phyloP scores from a whole-genome alignment of 768 basidiomycete genomes.

The Pisolithus microcarpus region DNA sequence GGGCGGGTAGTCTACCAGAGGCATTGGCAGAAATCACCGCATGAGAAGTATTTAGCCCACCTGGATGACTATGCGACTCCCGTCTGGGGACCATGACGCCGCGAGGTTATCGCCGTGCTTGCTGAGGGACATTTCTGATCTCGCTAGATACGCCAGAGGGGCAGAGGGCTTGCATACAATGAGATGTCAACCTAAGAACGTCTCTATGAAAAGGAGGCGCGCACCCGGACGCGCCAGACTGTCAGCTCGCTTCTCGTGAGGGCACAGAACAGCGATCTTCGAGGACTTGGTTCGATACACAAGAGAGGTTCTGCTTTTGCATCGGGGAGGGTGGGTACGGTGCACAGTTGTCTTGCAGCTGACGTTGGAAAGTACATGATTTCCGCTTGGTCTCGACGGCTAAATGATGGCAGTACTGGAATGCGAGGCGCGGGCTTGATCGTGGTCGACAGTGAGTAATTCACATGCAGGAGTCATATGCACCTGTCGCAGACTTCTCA shows the following conservation, averaged over 20 bases:
- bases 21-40: slow-evolving; percentile 1
- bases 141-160: slow-evolving; percentile 63
- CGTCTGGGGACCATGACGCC: slow-evolving; percentile 80
- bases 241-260: slow-evolving; percentile 65
- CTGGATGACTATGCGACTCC: slow-evolving; percentile 70
- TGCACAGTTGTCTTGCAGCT: slow-evolving; percentile 65
- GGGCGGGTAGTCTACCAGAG: slow-evolving; percentile 65
- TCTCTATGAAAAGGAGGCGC: slow-evolving; percentile 18
- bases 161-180: slow-evolving; percentile 51
- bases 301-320: slow-evolving; percentile 52
- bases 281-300: slow-evolving; percentile 54
- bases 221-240: slow-evolving; percentile 77
- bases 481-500: too few species aligned
- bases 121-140: slow-evolving; percentile 67
- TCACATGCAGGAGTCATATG: too few species aligned
- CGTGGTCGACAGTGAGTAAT: too few species aligned
- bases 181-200: neutral
- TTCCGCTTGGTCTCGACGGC: neutral
- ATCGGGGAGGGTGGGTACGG: slow-evolving; percentile 62
- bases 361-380: slow-evolving; percentile 86
- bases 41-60: slow-evolving; percentile 34
- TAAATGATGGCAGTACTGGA: too few species aligned
- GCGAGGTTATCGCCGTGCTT: slow-evolving; percentile 79
- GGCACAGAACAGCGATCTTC: slow-evolving; percentile 72
- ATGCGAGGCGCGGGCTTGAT: too few species aligned